Evolutionary conservation across 371 early-diverging fungal genomes (phyloP).

Genomic region (Smittium mucronatum): DNA sequence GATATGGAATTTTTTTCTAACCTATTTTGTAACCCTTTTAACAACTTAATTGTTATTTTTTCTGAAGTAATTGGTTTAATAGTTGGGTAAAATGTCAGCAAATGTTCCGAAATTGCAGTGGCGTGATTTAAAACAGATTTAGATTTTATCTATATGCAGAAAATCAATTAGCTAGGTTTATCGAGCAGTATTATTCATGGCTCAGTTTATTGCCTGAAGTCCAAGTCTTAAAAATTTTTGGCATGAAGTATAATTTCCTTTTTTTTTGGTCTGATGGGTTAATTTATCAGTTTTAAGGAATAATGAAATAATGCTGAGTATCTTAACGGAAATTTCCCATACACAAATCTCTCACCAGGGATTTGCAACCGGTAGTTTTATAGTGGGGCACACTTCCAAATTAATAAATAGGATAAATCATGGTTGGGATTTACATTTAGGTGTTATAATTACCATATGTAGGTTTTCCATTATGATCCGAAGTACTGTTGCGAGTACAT

Average conservation of each 20-base stretch:
- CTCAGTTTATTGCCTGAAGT: not conserved
- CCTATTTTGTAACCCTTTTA: not conserved
- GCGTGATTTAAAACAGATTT: not conserved
- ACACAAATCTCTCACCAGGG: not conserved
- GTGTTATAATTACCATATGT: not conserved
- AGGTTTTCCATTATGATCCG: not conserved
- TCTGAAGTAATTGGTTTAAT: slow-evolving; percentile 2
- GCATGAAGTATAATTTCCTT: not conserved
- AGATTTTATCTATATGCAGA: not conserved
- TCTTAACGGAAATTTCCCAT: not conserved
- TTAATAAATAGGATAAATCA: not conserved
- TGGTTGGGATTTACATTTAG: not conserved
- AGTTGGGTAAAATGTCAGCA: not conserved
- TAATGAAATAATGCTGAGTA: not conserved
- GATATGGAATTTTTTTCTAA: not conserved
- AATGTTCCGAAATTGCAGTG: slow-evolving; percentile 5
- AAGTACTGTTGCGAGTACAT: not conserved
- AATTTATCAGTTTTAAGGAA: not conserved
- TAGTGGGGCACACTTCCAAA: not conserved
- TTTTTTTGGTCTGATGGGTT: not conserved
- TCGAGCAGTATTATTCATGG: not conserved
- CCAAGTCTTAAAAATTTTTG: not conserved
- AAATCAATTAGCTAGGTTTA: not conserved
- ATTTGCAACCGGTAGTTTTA: not conserved
- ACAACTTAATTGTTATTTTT: not conserved